Evolutionary conservation across 352 stramenopile species (phyloP), one percentile per base, ranked within the genome.

Genomic region (Phytophthora gonapodyides): DNA sequence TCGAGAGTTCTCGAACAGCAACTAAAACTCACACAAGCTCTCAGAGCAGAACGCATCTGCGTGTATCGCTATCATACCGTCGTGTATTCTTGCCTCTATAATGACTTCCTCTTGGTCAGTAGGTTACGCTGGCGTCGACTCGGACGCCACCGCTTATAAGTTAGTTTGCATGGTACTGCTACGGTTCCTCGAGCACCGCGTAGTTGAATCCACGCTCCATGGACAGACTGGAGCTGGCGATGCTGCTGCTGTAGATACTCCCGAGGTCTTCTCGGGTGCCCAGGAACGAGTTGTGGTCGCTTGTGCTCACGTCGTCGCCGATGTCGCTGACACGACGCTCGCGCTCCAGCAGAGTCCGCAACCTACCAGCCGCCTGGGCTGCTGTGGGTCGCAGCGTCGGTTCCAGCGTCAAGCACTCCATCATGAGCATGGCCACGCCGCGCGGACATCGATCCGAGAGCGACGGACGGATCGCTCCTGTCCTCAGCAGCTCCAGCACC

Each of bases 371-470:
- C 9, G 64, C 78, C n/a, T 75, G 60, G 9, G 52, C 44, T 7
- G 82, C 76, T 5, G 64, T 78, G 0, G 82, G 82, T 0, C 82
- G 80, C 9, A 54, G n/a, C 5, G 64, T 60, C 1, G 82, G 71
- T 35, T 88, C 72, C 3, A 85, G 55, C 19, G 74, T 67, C 49
- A 89, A 61, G 41, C 82, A 91, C 45, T 87, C 74, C 51, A 68
- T 53, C 56, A 86, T 78, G 30, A 91, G 61, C 35, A 58, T 48
- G 2, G 63, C 68, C 2, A 91, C 70, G 1, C 72, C 69, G 0
- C 58, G 59, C 0, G 82, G 82, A 61, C 82, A 91, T 12, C 65
- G 57, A 10, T 76, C 40, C 1, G 79, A 83, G 19, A 89, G 56
- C 15, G 69, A 73, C 21, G 82, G 82, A 36, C 76, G 71, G 44